Evolutionary conservation across 148 eudicot species (phyloP).

Genomic region (Silene uniflora): DNA sequence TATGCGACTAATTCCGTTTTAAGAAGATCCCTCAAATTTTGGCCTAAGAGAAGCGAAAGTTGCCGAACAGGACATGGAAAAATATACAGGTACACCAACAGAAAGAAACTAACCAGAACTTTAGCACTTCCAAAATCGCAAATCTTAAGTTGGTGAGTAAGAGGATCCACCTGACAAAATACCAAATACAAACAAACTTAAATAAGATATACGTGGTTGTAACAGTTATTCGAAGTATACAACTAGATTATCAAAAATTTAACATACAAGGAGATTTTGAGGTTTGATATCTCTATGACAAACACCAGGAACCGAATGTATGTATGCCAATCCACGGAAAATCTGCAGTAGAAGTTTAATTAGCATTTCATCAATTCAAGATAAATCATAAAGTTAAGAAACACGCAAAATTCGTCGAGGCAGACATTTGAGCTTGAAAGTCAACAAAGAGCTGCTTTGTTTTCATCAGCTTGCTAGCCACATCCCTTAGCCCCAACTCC

Average conservation of each 20-base stretch:
- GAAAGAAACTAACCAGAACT: constrained; percentile 50
- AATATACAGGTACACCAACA: not conserved
- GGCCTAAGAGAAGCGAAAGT: too few relatives aligned
- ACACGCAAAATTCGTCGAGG: not conserved
- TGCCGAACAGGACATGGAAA: not conserved
- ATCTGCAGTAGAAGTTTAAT: constrained; percentile 35
- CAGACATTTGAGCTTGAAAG: too few relatives aligned
- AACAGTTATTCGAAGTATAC: not conserved
- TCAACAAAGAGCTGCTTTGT: too few relatives aligned
- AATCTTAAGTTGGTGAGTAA: constrained; percentile 79
- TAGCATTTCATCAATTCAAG: not conserved
- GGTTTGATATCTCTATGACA: constrained; percentile 81
- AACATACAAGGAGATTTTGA: constrained; percentile 53
- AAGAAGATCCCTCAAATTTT: too few relatives aligned
- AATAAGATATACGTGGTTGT: not conserved
- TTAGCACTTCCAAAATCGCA: constrained; percentile 95
- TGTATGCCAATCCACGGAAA: constrained; percentile 76
- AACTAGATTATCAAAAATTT: not conserved
- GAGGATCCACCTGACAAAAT: constrained; percentile 66
- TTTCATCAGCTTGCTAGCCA: not conserved
- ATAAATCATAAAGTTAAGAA: not conserved
- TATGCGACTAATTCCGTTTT: too few relatives aligned
- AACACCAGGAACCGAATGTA: constrained; percentile 74
- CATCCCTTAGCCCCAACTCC: not conserved
- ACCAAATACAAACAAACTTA: not conserved